Conservation (phyloP, 2,329 filamentous ascomycete species). For the Colletotrichum sp. region DNA sequence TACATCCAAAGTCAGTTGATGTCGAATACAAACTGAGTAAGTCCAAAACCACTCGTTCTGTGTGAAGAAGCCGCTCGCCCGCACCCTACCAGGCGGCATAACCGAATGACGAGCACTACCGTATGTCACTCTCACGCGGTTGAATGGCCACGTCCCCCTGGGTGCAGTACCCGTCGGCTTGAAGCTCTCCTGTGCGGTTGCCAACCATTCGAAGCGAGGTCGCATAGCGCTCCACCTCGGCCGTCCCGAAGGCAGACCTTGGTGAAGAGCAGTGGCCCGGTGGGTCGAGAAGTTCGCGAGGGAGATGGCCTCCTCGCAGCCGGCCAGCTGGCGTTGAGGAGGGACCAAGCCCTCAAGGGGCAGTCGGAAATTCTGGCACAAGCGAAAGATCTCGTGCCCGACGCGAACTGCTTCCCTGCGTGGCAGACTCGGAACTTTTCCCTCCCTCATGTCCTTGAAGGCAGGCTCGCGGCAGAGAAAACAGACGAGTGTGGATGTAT, state of each 20-base stretch:
- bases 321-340: not conserved
- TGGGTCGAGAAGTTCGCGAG: not conserved
- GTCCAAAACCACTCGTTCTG: not conserved
- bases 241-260: no score
- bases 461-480: not conserved
- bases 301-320: not conserved
- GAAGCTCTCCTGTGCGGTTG: not conserved
- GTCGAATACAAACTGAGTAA: not conserved
- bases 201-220: not conserved
- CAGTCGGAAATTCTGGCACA: not conserved
- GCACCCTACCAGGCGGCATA: not conserved
- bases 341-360: not conserved
- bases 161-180: not conserved
- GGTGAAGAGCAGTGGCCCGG: no score
- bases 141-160: not conserved
- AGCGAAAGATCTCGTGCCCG: not conserved
- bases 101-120: not conserved
- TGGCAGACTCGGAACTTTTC: not conserved
- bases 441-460: not conserved
- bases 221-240: not conserved
- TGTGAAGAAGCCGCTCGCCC: not conserved
- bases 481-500: not conserved
- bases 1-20: not conserved
- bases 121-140: not conserved
- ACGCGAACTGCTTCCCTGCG: not conserved